A percentile compares a stretch with the other conserved stretches of the same genome.
These are phyloP conservation scores for Chlorella ohadii DNA, from an alignment of 139 green algal species.

Conservation along the genomic window DNA sequence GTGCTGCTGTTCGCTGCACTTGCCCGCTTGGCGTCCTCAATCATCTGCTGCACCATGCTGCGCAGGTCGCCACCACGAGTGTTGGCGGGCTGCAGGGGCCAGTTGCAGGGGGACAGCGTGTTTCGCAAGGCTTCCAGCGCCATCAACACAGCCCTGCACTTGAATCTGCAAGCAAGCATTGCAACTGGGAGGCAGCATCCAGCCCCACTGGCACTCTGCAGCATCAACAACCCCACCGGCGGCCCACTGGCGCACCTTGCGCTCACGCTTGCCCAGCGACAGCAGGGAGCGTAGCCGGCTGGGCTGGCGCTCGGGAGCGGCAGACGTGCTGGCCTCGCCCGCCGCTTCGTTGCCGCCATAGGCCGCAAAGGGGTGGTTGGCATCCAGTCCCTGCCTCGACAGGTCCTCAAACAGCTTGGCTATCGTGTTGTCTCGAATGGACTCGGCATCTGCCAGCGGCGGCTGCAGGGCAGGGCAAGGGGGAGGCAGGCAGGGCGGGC, in stretches of 20 bases:
- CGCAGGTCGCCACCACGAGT: neutral
- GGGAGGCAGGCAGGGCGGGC: neutral
- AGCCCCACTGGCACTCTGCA: too few relatives aligned
- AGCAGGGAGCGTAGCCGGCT: neutral
- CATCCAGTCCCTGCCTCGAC: conserved; percentile 17
- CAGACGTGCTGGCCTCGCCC: neutral
- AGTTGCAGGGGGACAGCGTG: too few relatives aligned
- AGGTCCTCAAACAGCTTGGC: conserved; percentile 35
- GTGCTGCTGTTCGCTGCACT: too few relatives aligned
- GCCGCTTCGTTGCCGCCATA: neutral
- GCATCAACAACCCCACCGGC: too few relatives aligned
- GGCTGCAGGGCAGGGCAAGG: neutral
- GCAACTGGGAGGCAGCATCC: too few relatives aligned
- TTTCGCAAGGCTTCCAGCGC: too few relatives aligned
- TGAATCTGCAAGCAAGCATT: too few relatives aligned
- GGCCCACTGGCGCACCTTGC: neutral
- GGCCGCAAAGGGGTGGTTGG: conserved; percentile 18
- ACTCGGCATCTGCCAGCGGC: conserved; percentile 20
- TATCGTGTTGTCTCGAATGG: conserved; percentile 14
- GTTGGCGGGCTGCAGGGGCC: neutral
- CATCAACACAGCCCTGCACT: too few relatives aligned
- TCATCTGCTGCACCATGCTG: neutral
- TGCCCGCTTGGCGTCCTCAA: neutral
- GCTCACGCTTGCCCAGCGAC: neutral
- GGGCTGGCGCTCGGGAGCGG: neutral